Evolutionary conservation across 805 yeast genomes (phyloP).

Genomic region (Nakazawaea ishiwadae): DNA sequence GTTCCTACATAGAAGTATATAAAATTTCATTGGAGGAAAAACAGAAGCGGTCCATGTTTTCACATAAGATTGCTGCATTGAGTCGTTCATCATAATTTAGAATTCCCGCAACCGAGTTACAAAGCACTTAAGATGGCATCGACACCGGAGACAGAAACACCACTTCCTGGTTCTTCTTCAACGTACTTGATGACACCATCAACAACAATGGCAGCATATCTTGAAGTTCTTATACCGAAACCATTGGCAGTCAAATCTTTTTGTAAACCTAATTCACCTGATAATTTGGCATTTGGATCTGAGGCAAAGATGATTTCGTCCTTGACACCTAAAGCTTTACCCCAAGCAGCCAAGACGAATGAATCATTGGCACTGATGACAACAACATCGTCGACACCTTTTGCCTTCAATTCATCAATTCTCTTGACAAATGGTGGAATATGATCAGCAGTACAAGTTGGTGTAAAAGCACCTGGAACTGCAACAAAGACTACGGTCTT

Average conservation of each 20-base stretch:
- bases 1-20: too few relatives aligned
- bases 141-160: conserved; percentile 39
- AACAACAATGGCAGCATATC: conserved; percentile 71
- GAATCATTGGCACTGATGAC: conserved; percentile 38
- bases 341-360: conserved; percentile 40
- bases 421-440: conserved; percentile 34
- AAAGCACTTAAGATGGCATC: conserved; percentile 32
- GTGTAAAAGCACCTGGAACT: conserved; percentile 86
- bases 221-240: conserved; percentile 54
- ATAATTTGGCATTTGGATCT: conserved; percentile 60
- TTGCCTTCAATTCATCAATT: conserved; percentile 30
- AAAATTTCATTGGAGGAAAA: too few relatives aligned
- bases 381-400: conserved; percentile 33
- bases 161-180: conserved; percentile 41
- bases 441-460: conserved; percentile 57
- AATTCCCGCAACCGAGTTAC: conserved; percentile 8
- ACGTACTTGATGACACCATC: conserved; percentile 26
- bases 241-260: conserved; percentile 49
- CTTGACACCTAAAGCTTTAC: conserved; percentile 38
- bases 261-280: conserved; percentile 54
- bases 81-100: background rate
- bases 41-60: background rate
- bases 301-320: conserved; percentile 51
- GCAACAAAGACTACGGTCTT: conserved; percentile 37
- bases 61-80: background rate